Conservation (phyloP, 2,329 filamentous ascomycete genomes). For the Basipetospora chlamydospora region DNA sequence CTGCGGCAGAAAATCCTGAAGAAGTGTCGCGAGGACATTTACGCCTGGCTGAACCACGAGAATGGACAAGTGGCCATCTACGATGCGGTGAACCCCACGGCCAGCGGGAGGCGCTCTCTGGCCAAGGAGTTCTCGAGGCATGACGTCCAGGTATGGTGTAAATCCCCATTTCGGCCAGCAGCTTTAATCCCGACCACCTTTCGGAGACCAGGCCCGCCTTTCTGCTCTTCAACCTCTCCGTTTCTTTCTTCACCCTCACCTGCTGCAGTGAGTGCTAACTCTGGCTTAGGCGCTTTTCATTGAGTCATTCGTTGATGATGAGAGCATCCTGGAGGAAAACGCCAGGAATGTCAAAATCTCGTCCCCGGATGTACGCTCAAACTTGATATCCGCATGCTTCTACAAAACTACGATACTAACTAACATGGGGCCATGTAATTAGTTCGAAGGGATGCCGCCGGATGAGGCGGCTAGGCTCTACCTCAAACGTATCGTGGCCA, state of each 20-base stretch:
- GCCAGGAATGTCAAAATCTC: conserved; percentile 96
- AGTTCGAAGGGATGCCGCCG: conserved; percentile 84
- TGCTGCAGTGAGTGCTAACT: too few species aligned
- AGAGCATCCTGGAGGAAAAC: conserved; percentile 88
- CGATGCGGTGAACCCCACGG: conserved; percentile 89
- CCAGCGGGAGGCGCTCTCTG: conserved; percentile 64
- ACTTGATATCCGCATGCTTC: not conserved
- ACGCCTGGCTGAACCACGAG: conserved; percentile 88
- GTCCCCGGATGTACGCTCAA: conserved; percentile 66
- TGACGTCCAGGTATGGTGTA: conserved; percentile 76
- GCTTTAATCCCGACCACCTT: too few species aligned
- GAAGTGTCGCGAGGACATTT: conserved; percentile 94
- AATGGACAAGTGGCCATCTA: conserved; percentile 98
- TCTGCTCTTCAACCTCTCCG: too few species aligned
- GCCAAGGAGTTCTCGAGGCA: conserved; percentile 97
- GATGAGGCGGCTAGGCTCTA: conserved; percentile 90
- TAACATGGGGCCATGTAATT: conserved; percentile 4
- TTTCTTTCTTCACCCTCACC: too few species aligned
- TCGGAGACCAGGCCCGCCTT: too few species aligned
- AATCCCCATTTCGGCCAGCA: too few species aligned
- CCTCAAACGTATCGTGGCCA: conserved; percentile 72
- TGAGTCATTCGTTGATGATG: conserved; percentile 87
- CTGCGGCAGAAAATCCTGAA: conserved; percentile 94
- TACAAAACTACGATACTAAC: conserved; percentile 6
- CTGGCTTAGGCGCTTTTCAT: conserved; percentile 86